A percentile compares a stretch with the other conserved stretches of the same genome.
phyloP scores from a whole-genome alignment of 345 rosid species.

The Schrenkiella parvula region DNA sequence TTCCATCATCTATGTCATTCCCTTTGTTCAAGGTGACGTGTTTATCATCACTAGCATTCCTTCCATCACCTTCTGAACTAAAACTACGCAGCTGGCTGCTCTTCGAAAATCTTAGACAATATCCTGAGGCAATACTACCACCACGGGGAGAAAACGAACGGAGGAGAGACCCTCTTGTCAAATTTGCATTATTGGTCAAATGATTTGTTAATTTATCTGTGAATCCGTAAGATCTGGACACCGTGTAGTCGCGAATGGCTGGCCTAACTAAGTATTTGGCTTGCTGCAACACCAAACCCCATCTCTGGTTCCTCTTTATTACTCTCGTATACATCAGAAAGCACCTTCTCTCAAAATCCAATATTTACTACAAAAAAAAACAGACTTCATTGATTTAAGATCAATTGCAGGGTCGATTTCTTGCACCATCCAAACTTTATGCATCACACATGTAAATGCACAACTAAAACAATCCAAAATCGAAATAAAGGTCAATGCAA shows the following conservation, averaged over 20 bases:
- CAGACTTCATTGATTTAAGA: neutral
- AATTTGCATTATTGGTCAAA: conserved; percentile 28
- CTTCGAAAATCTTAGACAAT: conserved; percentile 18
- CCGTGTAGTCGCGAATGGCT: conserved; percentile 31
- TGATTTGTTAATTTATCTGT: conserved; percentile 22
- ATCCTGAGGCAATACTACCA: conserved; percentile 23
- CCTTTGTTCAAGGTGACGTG: conserved; percentile 47
- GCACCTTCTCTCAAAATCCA: conserved; percentile 18
- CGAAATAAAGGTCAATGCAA: neutral
- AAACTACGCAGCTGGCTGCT: conserved; percentile 49
- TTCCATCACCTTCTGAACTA: conserved; percentile 86
- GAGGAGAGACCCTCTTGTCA: conserved; percentile 34
- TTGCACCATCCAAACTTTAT: neutral
- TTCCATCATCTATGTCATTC: conserved; percentile 43
- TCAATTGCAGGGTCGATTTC: neutral
- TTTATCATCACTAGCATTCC: conserved; percentile 71
- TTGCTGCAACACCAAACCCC: conserved; percentile 49
- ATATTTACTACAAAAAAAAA: conserved; percentile 19
- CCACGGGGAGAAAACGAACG: conserved; percentile 31
- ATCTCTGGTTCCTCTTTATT: conserved; percentile 61
- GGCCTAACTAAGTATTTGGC: conserved; percentile 44
- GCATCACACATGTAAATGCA: neutral
- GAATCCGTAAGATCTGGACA: conserved; percentile 33
- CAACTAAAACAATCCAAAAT: neutral
- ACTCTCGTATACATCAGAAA: conserved; percentile 65